Evolutionary conservation across 108 stramenopile species (phyloP).

Genomic region (Parmales sp.): DNA sequence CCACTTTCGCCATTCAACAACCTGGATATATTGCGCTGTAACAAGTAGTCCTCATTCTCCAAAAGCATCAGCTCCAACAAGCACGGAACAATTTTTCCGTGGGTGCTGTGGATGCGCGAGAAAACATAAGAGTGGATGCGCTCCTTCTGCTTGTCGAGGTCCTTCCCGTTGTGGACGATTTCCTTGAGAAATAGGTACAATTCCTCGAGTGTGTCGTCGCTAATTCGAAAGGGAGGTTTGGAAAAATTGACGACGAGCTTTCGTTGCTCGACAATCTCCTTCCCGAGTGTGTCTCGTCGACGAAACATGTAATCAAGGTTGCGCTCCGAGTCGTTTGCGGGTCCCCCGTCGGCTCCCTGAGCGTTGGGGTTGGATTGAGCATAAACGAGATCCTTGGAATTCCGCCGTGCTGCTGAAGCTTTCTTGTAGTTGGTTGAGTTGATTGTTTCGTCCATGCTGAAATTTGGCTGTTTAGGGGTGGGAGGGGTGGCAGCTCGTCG

Average conservation of each 20-base stretch:
- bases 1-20: background rate
- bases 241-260: background rate
- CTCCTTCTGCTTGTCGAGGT: background rate
- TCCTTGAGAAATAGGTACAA: conserved; percentile 14
- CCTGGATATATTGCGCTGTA: background rate
- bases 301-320: background rate
- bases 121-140: conserved; percentile 1
- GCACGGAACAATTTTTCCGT: background rate
- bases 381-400: too few species aligned
- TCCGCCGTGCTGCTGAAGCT: too few species aligned
- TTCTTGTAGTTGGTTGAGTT: too few species aligned
- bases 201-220: conserved; percentile 13
- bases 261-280: background rate
- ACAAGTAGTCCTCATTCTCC: background rate
- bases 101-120: background rate
- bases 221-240: background rate
- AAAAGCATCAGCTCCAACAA: background rate
- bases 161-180: conserved; percentile 10
- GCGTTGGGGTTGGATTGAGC: too few species aligned
- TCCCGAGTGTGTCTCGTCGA: background rate
- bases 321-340: too few species aligned
- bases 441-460: background rate
- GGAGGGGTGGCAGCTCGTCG: background rate
- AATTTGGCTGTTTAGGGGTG: background rate
- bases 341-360: too few species aligned